phyloP scores from a whole-genome alignment of 768 basidiomycete genomes.

The Russula virescens region DNA sequence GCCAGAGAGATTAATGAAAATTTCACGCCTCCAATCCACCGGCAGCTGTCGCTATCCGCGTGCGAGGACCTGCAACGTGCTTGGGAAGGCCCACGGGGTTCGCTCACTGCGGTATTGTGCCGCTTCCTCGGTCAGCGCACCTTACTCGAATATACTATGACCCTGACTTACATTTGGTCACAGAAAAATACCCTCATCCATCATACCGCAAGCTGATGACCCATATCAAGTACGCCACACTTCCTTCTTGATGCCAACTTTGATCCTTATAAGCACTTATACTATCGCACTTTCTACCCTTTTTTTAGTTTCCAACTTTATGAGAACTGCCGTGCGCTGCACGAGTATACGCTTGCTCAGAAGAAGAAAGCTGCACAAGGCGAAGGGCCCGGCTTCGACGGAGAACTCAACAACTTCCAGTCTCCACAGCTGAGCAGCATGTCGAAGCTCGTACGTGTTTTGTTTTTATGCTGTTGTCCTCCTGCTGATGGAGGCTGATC shows the following conservation, averaged over 20 bases:
- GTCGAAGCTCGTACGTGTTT: slow-evolving; percentile 10
- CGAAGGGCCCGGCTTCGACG: slow-evolving; percentile 11
- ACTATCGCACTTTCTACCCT: not conserved
- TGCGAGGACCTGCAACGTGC: slow-evolving; percentile 25
- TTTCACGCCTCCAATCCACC: too few relatives aligned
- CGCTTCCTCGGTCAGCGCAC: slow-evolving; percentile 6
- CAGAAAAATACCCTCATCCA: not conserved
- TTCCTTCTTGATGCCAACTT: not conserved
- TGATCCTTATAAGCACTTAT: not conserved
- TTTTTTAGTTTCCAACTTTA: slow-evolving; percentile 10
- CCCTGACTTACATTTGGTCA: not conserved
- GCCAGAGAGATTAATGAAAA: not conserved
- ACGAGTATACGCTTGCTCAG: slow-evolving; percentile 8
- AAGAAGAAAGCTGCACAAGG: slow-evolving; percentile 11
- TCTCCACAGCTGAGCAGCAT: slow-evolving; percentile 16
- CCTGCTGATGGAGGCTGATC: not conserved
- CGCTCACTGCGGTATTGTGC: slow-evolving; percentile 21
- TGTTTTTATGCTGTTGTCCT: not conserved
- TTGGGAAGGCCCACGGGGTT: slow-evolving; percentile 24
- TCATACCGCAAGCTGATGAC: slow-evolving; percentile 9
- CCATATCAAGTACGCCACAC: slow-evolving; percentile 14
- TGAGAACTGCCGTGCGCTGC: slow-evolving; percentile 8
- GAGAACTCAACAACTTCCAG: slow-evolving; percentile 20
- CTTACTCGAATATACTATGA: not conserved
- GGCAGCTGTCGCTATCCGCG: slow-evolving; percentile 22